phyloP scores from a whole-genome alignment of 352 stramenopile species.

The Phytopythium kandeliae region DNA sequence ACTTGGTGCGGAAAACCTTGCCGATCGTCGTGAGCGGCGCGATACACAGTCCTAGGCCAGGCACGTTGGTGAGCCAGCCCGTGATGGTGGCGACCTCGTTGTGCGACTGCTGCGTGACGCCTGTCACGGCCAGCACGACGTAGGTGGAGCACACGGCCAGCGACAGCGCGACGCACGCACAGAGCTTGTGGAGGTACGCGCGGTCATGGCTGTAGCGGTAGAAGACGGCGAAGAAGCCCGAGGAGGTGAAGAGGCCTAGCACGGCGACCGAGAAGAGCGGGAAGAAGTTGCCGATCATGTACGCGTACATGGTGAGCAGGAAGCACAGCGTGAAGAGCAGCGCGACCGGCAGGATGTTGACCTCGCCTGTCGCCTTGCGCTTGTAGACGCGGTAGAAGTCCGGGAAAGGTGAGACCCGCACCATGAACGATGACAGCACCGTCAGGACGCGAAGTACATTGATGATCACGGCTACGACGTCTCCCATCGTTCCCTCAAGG shows the following conservation, averaged over 20 bases:
- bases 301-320: conserved; percentile 25
- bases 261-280: conserved; percentile 22
- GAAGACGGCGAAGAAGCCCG: conserved; percentile 26
- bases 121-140: conserved; percentile 6
- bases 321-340: conserved; percentile 26
- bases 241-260: conserved; percentile 18
- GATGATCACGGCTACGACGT: no score
- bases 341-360: conserved; percentile 23
- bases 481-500: no score
- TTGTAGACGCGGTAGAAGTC: conserved; percentile 27
- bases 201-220: conserved; percentile 12
- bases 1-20: conserved; percentile 18
- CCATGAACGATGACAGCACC: conserved; percentile 16
- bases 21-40: conserved; percentile 22
- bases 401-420: conserved; percentile 24
- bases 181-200: conserved; percentile 13
- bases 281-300: conserved; percentile 23
- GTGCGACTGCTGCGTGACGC: conserved; percentile 10
- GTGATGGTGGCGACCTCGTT: conserved; percentile 11
- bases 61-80: conserved; percentile 17
- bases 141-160: conserved; percentile 15
- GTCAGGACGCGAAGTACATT: conserved; percentile 24
- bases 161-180: conserved; percentile 4
- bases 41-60: conserved; percentile 21
- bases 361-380: conserved; percentile 20